Evolutionary conservation across 805 yeast genomes (phyloP), one percentile per base, ranked within the genome.

Genomic region (Wickerhamiella parazyma): DNA sequence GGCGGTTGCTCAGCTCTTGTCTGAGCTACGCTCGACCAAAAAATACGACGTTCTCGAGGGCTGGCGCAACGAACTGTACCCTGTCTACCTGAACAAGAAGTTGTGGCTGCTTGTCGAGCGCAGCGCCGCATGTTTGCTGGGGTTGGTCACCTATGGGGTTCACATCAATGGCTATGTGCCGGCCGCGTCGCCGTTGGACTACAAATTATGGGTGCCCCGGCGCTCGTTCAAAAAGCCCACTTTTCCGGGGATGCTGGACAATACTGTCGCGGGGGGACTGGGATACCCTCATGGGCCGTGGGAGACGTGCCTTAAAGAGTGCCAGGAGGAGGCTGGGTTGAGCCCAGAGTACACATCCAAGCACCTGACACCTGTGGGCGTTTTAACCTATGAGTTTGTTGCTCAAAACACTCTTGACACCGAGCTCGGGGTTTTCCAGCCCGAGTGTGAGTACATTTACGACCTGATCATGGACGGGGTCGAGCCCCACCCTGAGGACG

Each of bases 261-360:
- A 87, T 59, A 85, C 94, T 1, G 82, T 91, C 6, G 98, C 95
- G 0, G 98, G 98, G 1, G 98, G 98, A 0, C 55, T 91, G 3
- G 95, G 94, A 0, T 69, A 78, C 58, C 95, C 94, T 0, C 67
- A 73, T 50, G 84, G 86, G 0, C 64, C 76, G 2, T 63, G 67
- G 55, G 94, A 84, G 37, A 89, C 96, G 0, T 75, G 78, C 3
- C 51, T 82, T 16, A 91, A 91, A 57, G 98, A 91, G 58, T 76
- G 94, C 54, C 68, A 67, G 47, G 98, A 91, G 55, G 98, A 91
- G 55, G 97, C 95, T 0, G 94, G 94, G 0, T 60, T 89, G n/a
- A 49, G 55, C 0, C 64, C 67, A 11, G 68, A 64, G 0, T 71
- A 74, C 46, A 77, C 85, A 1, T 56, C 59, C 41, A 25, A 53